Conservation (phyloP, 495 filamentous ascomycete species). For the Aspergillus leporis region DNA sequence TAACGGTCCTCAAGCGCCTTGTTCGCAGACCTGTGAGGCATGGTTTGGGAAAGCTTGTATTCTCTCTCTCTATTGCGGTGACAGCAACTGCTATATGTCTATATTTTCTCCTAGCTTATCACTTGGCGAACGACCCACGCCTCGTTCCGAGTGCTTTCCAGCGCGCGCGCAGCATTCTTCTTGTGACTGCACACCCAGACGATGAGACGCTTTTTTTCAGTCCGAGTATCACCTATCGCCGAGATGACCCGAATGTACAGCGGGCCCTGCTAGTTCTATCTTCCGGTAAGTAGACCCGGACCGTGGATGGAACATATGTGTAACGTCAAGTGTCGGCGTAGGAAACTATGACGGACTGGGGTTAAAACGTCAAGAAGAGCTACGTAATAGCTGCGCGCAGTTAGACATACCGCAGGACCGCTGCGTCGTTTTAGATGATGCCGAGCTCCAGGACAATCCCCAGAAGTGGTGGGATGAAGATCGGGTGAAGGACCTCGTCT, state of each 20-base stretch:
- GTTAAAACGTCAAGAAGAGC: not conserved
- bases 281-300: not conserved
- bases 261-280: slow-evolving; percentile 5
- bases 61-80: not conserved
- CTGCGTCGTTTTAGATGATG: slow-evolving; percentile 6
- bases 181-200: slow-evolving; percentile 14
- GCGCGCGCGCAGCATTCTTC: slow-evolving; percentile 3
- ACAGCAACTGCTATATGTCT: not conserved
- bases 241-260: not conserved
- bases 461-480: slow-evolving; percentile 13
- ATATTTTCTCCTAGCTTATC: slow-evolving; percentile 10
- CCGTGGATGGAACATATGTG: too few relatives aligned
- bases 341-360: slow-evolving; percentile 10
- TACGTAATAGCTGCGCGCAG: slow-evolving; percentile 6
- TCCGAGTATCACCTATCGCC: slow-evolving; percentile 6
- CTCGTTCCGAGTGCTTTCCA: slow-evolving; percentile 5
- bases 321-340: not conserved
- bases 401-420: not conserved
- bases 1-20: not conserved
- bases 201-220: slow-evolving; percentile 16
- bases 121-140: slow-evolving; percentile 7
- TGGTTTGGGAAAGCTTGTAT: not conserved
- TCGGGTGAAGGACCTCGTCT: slow-evolving; percentile 1
- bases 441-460: slow-evolving; percentile 13
- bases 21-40: not conserved